Evolutionary conservation across 352 stramenopile species (phyloP).

Genomic region (Plasmopara viticola): DNA sequence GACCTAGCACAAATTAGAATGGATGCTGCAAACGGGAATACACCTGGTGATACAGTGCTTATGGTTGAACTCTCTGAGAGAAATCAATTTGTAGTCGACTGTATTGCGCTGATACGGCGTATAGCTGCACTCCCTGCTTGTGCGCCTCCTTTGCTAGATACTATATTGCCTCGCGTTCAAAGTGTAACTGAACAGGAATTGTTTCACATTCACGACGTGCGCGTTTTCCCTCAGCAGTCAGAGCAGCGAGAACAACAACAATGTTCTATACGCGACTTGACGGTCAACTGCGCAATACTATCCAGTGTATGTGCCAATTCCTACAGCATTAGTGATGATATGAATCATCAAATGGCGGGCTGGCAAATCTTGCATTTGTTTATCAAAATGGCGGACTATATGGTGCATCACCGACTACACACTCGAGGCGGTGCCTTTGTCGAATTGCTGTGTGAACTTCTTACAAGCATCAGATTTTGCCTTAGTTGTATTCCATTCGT

Average conservation of each 20-base stretch:
- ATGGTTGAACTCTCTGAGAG: conserved; percentile 57
- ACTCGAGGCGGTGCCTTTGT: conserved; percentile 47
- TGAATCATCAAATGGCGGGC: conserved; percentile 51
- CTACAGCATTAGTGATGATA: conserved; percentile 47
- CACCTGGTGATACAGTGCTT: conserved; percentile 10
- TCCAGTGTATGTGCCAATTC: conserved; percentile 56
- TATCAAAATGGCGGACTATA: conserved; percentile 53
- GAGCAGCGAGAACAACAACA: conserved; percentile 47
- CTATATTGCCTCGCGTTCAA: conserved; percentile 45
- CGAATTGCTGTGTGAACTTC: conserved; percentile 53
- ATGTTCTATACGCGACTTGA: conserved; percentile 51
- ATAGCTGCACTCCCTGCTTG: conserved; percentile 59
- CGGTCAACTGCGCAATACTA: conserved; percentile 46
- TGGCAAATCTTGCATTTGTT: conserved; percentile 66
- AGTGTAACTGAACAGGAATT: conserved; percentile 32
- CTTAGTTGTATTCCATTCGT: conserved; percentile 61
- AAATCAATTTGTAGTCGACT: conserved; percentile 72
- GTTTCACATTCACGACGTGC: conserved; percentile 45
- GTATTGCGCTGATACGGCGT: conserved; percentile 59
- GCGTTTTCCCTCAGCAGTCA: conserved; percentile 30
- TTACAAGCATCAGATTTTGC: conserved; percentile 56
- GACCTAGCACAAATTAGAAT: conserved; percentile 63
- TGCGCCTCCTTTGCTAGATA: conserved; percentile 41
- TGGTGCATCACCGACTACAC: conserved; percentile 50
- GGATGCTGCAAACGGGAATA: conserved; percentile 32